Conservation (phyloP, 257 asterid genomes). For the Phtheirospermum japonicum region DNA sequence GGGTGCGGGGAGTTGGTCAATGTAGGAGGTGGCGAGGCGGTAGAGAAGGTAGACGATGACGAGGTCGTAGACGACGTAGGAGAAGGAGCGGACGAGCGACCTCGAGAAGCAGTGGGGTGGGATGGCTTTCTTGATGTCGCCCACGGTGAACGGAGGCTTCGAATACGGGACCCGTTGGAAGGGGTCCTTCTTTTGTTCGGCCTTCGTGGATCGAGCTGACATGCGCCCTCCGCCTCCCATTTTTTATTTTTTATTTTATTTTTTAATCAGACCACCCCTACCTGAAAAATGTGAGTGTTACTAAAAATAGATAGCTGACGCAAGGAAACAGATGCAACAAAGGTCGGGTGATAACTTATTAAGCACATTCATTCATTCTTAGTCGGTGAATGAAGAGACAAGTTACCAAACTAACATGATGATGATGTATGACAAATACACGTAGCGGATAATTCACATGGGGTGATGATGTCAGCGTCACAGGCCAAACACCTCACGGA, state of each 20-base stretch:
- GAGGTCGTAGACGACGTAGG: slow-evolving; percentile 55
- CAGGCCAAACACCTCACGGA: too few species aligned
- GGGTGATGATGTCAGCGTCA: too few species aligned
- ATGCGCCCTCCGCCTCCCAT: slow-evolving; percentile 79
- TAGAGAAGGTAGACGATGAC: slow-evolving; percentile 38
- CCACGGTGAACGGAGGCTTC: slow-evolving; percentile 61
- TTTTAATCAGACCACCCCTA: slow-evolving; percentile 15
- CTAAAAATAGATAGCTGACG: too few species aligned
- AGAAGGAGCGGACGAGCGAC: slow-evolving; percentile 51
- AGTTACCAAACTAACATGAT: too few species aligned
- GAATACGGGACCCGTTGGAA: slow-evolving; percentile 45
- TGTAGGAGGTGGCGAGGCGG: slow-evolving; percentile 47
- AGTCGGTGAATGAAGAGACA: too few species aligned
- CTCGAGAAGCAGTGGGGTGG: slow-evolving; percentile 74
- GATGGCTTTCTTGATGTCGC: slow-evolving; percentile 66
- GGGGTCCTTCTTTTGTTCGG: slow-evolving; percentile 29
- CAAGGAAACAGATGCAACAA: too few species aligned
- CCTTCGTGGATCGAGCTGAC: slow-evolving; percentile 30
- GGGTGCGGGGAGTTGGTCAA: slow-evolving; percentile 46
- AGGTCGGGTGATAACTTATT: too few species aligned
- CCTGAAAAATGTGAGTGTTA: neutral
- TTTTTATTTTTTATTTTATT: too few species aligned
- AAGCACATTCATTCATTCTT: too few species aligned
- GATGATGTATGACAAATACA: too few species aligned
- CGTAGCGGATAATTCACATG: too few species aligned